Evolutionary conservation across 2,329 filamentous ascomycete species (phyloP), one percentile per base, ranked within the genome.

Genomic region (Arthrobotrys conoides): DNA sequence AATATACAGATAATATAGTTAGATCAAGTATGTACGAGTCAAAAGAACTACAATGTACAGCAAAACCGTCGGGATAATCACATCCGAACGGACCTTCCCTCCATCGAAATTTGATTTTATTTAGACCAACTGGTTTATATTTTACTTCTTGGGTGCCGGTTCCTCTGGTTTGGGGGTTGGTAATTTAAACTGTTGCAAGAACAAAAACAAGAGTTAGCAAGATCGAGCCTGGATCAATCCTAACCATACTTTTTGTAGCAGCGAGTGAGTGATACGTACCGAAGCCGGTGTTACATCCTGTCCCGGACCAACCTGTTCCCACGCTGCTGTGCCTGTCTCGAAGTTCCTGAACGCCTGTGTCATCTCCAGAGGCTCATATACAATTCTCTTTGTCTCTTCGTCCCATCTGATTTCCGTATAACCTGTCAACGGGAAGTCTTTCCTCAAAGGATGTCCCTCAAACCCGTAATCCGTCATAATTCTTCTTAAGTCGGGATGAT

Each of bases 391-490:
- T 92, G 97, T 99, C 89, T 99, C 96, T 87, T 99, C 96, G 82
- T 99, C 96, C 84, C 96, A 99, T 83, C 96, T 90, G 82, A 99
- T 92, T 87, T 99, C 96, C 38, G 96, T 99, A 87, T 99, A 99
- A 59, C 96, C 96, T 1, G 96, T 97, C 84, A 99, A 87, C 22
- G 96, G 96, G 87, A 99, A 99, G 84, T 99, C 96, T 87, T 99
- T 99, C 84, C 96, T 90, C 84, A 99, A 87, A 49, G 96, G 96
- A 87, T 99, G 96, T 67, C 96, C 96, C 85, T 99, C 96, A 84
- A 99, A 99, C 67, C 96, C 96, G 85, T 99, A 99, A 85, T 99
- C 96, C 81, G 96, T 99, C 95, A 99, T 96, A 87, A 99, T 98
- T 82, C 96, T 90, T 85, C 96, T 91, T 82, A 99, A 88, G 87